Conservation (phyloP, 257 asterid species). For the Jacaranda mimosifolia region DNA sequence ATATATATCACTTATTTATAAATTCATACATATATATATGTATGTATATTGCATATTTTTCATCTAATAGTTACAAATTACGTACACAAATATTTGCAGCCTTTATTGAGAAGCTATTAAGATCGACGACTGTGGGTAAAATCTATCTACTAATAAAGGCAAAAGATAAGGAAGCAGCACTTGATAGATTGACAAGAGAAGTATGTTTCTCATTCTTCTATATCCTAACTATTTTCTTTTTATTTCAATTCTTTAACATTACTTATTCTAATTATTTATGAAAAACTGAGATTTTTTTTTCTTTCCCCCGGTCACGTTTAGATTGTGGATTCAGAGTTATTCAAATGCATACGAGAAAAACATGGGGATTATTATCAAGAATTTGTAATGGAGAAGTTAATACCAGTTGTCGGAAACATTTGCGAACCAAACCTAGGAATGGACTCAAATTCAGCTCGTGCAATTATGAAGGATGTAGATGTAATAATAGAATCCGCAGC, state of each 20-base stretch:
- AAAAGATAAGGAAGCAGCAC: conserved; percentile 49
- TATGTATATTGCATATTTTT: too few species aligned
- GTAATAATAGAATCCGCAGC: conserved; percentile 60
- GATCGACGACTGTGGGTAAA: conserved; percentile 58
- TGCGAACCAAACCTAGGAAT: conserved; percentile 60
- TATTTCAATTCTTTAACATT: background rate
- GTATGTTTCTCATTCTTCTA: conserved; percentile 14
- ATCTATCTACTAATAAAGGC: conserved; percentile 55
- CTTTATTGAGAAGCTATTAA: conserved; percentile 53
- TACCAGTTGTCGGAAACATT: conserved; percentile 57
- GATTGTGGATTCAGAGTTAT: conserved; percentile 52
- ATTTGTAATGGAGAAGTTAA: conserved; percentile 45
- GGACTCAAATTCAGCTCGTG: conserved; percentile 36
- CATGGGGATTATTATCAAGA: conserved; percentile 45
- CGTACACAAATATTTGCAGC: conserved; percentile 40
- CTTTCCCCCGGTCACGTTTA: background rate
- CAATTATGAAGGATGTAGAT: conserved; percentile 47
- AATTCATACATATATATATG: background rate
- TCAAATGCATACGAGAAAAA: conserved; percentile 42
- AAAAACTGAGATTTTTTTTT: background rate
- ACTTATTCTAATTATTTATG: background rate
- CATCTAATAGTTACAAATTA: too few species aligned
- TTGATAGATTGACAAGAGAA: conserved; percentile 46
- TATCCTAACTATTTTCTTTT: background rate
- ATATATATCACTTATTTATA: too few species aligned